A percentile compares a stretch with the other conserved stretches of the same genome.
Conservation (phyloP, 805 yeast genomes). For the Tetrapisispora nanseiensis region DNA sequence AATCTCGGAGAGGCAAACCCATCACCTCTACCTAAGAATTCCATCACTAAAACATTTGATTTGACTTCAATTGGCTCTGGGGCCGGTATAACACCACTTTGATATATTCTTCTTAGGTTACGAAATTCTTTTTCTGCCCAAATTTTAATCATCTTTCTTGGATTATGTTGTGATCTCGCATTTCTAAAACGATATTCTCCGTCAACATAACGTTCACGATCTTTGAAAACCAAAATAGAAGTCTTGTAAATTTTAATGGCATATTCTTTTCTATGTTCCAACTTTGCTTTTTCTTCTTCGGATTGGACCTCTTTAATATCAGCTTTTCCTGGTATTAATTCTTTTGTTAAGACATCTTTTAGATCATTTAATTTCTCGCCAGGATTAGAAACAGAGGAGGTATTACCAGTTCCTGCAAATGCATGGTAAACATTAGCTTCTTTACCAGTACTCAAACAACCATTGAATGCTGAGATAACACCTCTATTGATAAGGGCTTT, state of each 20-base stretch:
- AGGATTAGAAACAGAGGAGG: background rate
- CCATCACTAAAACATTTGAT: constrained; percentile 91
- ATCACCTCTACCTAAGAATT: constrained; percentile 61
- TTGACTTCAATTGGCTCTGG: constrained; percentile 88
- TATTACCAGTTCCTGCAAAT: constrained; percentile 23
- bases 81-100: constrained; percentile 69
- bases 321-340: background rate
- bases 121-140: constrained; percentile 99
- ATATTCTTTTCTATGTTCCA: constrained; percentile 38
- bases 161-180: constrained; percentile 78
- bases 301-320: background rate
- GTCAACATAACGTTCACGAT: constrained; percentile 88
- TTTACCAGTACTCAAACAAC: constrained; percentile 93
- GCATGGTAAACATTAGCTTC: constrained; percentile 98
- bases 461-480: constrained; percentile 74
- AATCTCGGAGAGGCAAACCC: constrained; percentile 90
- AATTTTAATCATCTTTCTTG: constrained; percentile 91
- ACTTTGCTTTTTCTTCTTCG: background rate
- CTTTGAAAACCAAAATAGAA: constrained; percentile 92
- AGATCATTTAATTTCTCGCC: background rate
- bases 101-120: constrained; percentile 71
- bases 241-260: constrained; percentile 96
- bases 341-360: background rate
- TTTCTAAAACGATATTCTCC: constrained; percentile 92
- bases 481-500: constrained; percentile 78